These are phyloP conservation scores for Sclerotinia nivalis DNA, from an alignment of 2,329 filamentous ascomycete genomes.

Conservation along the genomic window DNA sequence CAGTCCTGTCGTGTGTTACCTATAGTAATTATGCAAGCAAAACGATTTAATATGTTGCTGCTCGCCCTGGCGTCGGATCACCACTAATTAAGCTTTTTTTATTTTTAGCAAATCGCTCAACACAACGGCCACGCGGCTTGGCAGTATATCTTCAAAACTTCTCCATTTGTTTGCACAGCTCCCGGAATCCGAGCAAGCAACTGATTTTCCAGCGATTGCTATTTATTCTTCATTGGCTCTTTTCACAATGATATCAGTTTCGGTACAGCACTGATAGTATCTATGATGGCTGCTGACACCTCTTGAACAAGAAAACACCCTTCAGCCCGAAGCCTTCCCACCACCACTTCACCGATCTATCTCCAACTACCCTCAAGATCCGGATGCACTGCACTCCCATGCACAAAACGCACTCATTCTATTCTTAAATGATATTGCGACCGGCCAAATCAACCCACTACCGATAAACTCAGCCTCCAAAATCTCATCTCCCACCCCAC, in stretches of 20 bases:
- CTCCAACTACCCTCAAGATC: not conserved
- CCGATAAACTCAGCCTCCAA: not conserved
- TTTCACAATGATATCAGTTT: not conserved
- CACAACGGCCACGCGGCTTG: not conserved
- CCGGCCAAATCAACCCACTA: not conserved
- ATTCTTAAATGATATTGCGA: not conserved
- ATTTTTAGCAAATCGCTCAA: conserved; percentile 9
- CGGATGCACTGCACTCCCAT: not conserved
- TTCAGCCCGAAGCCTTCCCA: not conserved
- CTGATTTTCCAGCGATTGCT: not conserved
- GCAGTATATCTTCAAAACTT: not conserved
- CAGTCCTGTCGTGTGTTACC: not conserved
- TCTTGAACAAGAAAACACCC: too few species aligned
- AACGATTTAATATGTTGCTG: too few species aligned
- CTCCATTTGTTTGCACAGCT: not conserved
- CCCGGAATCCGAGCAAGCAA: not conserved
- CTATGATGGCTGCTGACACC: not conserved
- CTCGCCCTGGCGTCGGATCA: not conserved
- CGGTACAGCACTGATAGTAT: too few species aligned
- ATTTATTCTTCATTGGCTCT: not conserved
- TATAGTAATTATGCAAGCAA: not conserved
- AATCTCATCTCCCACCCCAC: not conserved
- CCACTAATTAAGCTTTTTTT: not conserved
- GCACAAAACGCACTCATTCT: not conserved
- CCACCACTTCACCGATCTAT: not conserved